Evolutionary conservation across 2,329 filamentous ascomycete species (phyloP), one percentile per base, ranked within the genome.

Genomic region (Cordyceps militaris): DNA sequence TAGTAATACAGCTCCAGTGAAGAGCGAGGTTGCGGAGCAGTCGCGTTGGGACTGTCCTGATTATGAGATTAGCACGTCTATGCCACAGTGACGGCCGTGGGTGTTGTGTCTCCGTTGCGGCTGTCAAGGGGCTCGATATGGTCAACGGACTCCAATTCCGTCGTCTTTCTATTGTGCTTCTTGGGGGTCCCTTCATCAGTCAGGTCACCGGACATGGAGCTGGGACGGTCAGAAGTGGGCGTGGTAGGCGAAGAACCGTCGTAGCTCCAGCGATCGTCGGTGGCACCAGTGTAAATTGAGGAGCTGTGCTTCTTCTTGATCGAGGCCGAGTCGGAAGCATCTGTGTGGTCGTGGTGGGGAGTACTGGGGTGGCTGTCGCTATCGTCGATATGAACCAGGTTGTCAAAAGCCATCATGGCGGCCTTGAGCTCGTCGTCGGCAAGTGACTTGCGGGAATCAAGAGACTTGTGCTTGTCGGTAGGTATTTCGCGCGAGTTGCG

Each of bases 191-290:
- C 68, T n/a, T 71, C 70, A 32, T 67, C 66, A 24, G 61, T 62
- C 21, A 63, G 61, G 19, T 71, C 69, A 36, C 70, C 70, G 16
- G 65, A 61, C 11, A 69, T 62, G 3, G 71, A 73, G 38, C 63
- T 68, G 10, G 66, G 66, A 30, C 69, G 68, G 40, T 74, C 72
- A 23, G 71, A 74, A 2, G 70, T 74, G 2, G 72, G 71, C 1
- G 72, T 74, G 30, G 71, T 73, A 16, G 73, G 61, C 9, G 69
- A 71, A 10, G 72, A 71, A 26, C 70, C 67, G 38, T 73, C 70
- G 21, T 70, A 63, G 61, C 72, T 74, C 66, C 67, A 73, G 44
- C 67, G 66, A 38, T 72, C 70, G 28, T 73, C 71, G 1, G 67
- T 73, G 7, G 63, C 66, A n/a, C 71, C 69, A 13, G 71, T 73